A percentile compares a stretch with the other conserved stretches of the same genome.
phyloP scores from a whole-genome alignment of 352 stramenopile genomes.

The Plasmopara muralis region DNA sequence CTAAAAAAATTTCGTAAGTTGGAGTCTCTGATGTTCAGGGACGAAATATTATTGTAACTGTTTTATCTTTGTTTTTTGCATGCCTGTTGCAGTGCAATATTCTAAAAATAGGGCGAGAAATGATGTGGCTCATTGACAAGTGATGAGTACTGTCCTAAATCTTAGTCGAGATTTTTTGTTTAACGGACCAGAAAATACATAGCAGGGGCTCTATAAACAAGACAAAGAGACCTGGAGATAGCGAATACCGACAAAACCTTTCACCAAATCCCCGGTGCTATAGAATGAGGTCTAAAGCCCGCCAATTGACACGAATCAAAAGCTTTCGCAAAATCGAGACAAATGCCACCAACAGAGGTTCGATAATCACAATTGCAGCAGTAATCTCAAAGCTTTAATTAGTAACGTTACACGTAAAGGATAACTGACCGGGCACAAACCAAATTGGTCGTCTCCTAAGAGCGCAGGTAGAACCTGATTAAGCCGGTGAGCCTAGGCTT shows the following conservation, averaged over 20 bases:
- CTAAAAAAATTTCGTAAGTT: too few relatives aligned
- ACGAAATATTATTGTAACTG: neutral
- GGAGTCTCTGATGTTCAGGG: too few relatives aligned
- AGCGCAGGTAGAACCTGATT: neutral
- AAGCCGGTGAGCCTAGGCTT: neutral
- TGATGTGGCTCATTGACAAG: neutral
- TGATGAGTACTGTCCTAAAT: neutral
- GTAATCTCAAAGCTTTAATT: neutral
- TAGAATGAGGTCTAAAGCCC: constrained; percentile 1
- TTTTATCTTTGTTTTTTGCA: neutral
- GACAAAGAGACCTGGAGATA: neutral
- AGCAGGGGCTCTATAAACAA: neutral
- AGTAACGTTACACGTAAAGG: neutral
- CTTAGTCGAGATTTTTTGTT: neutral
- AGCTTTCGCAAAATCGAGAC: constrained; percentile 5
- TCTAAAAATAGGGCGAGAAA: neutral
- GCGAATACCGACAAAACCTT: neutral
- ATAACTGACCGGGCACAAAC: neutral
- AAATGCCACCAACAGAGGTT: neutral
- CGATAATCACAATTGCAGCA: neutral
- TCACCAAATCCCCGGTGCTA: constrained; percentile 1
- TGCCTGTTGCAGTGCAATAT: neutral
- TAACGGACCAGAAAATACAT: neutral
- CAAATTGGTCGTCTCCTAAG: neutral
- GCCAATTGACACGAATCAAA: constrained; percentile 8